These are phyloP conservation scores for Populus deltoides DNA, from an alignment of 345 rosid species.

Conservation along the genomic window DNA sequence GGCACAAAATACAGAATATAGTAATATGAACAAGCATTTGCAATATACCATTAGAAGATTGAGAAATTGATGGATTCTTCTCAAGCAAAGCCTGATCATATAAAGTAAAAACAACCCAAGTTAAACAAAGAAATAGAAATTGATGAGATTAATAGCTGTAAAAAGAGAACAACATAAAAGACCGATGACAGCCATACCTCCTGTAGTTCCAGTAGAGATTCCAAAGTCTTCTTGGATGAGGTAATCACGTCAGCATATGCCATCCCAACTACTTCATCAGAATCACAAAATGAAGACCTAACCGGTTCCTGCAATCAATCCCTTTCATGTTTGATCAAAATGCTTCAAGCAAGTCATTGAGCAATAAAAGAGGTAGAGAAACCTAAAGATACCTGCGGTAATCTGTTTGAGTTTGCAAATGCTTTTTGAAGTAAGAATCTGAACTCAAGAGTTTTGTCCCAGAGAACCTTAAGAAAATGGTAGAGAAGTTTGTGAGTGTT, in stretches of 20 bases:
- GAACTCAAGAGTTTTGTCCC: constrained; percentile 79
- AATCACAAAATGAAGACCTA: constrained; percentile 58
- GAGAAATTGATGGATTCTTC: constrained; percentile 67
- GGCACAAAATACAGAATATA: no score
- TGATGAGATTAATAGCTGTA: background rate
- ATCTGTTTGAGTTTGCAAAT: constrained; percentile 68
- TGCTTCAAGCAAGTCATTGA: background rate
- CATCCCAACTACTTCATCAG: constrained; percentile 44
- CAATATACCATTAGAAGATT: constrained; percentile 54
- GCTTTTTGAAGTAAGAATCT: constrained; percentile 88
- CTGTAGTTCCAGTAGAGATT: constrained; percentile 68
- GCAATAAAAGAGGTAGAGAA: background rate
- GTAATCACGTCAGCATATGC: constrained; percentile 63
- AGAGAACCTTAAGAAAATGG: constrained; percentile 50
- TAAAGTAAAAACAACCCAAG: constrained; percentile 4
- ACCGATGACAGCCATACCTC: constrained; percentile 47
- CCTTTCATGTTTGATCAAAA: constrained; percentile 4
- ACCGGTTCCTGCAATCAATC: constrained; percentile 54
- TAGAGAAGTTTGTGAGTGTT: constrained; percentile 3
- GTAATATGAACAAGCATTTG: no score
- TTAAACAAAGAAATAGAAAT: background rate
- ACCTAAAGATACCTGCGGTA: constrained; percentile 57
- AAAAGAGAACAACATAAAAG: background rate
- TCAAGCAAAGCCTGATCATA: constrained; percentile 63
- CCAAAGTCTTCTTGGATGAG: constrained; percentile 67